Conservation (phyloP, 371 early-diverging fungal genomes). For the Mortierella sp. region DNA sequence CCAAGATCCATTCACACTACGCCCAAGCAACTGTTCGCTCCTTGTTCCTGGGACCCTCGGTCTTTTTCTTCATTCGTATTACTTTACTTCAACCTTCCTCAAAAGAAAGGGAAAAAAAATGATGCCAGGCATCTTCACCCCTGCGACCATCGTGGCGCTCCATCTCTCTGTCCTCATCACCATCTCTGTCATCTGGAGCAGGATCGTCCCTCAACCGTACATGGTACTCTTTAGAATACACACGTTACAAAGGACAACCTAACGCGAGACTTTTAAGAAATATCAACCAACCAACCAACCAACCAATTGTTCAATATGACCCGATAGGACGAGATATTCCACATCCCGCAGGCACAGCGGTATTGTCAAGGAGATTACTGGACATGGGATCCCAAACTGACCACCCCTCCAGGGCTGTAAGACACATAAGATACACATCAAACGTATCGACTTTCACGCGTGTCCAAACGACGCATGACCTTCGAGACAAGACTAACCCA, state of each 20-base stretch:
- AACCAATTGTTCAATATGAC: neutral
- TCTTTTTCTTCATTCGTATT: too few species aligned
- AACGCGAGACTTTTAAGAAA: neutral
- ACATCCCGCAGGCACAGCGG: conserved; percentile 90
- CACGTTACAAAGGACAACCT: neutral
- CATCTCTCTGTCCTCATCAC: conserved; percentile 32
- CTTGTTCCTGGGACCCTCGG: too few species aligned
- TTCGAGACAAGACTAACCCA: neutral
- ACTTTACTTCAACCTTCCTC: neutral
- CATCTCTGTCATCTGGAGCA: conserved; percentile 34
- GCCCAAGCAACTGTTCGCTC: neutral
- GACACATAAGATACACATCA: conserved; percentile 4
- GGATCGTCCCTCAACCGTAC: conserved; percentile 34
- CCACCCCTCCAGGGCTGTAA: conserved; percentile 97
- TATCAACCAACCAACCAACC: neutral
- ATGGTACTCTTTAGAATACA: conserved; percentile 25
- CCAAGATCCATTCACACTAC: neutral
- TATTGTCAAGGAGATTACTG: conserved; percentile 84
- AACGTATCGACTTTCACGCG: too few species aligned
- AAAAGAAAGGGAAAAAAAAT: neutral
- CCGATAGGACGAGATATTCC: conserved; percentile 84
- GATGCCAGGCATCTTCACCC: neutral
- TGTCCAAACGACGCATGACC: too few species aligned
- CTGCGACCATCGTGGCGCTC: conserved; percentile 19
- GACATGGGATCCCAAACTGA: conserved; percentile 93